These are phyloP conservation scores for Lipomyces kockii DNA, from an alignment of 805 yeast genomes.

Conservation along the genomic window DNA sequence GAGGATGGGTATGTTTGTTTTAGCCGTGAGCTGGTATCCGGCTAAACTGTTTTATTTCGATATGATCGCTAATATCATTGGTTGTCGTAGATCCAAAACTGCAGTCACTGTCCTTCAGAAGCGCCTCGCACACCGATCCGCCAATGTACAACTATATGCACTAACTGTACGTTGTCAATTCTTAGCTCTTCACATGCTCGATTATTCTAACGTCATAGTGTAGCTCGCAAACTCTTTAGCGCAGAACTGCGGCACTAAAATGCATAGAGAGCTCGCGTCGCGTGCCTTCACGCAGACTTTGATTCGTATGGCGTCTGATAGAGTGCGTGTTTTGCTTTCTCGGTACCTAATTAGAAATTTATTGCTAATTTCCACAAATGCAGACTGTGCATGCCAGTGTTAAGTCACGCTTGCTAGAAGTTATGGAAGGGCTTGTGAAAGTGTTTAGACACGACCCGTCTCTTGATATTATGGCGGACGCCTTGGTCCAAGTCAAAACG, in stretches of 20 bases:
- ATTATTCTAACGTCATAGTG: slow-evolving; percentile 48
- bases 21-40: neutral
- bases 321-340: slow-evolving; percentile 24
- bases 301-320: slow-evolving; percentile 56
- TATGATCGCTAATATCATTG: neutral
- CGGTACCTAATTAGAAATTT: neutral
- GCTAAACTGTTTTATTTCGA: neutral
- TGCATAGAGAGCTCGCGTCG: slow-evolving; percentile 66
- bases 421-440: slow-evolving; percentile 65
- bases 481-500: slow-evolving; percentile 55
- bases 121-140: slow-evolving; percentile 59
- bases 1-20: slow-evolving; percentile 51
- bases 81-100: slow-evolving; percentile 44
- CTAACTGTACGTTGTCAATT: slow-evolving; percentile 44
- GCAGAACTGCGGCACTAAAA: slow-evolving; percentile 76
- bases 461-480: slow-evolving; percentile 67
- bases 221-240: slow-evolving; percentile 61
- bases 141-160: slow-evolving; percentile 67
- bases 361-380: neutral
- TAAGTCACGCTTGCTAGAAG: slow-evolving; percentile 66
- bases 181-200: neutral
- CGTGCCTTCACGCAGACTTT: slow-evolving; percentile 57
- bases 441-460: slow-evolving; percentile 78
- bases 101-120: slow-evolving; percentile 54
- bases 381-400: slow-evolving; percentile 65